These are phyloP conservation scores for Mucor racemosus DNA, from an alignment of 371 early-diverging fungal genomes.

Conservation along the genomic window DNA sequence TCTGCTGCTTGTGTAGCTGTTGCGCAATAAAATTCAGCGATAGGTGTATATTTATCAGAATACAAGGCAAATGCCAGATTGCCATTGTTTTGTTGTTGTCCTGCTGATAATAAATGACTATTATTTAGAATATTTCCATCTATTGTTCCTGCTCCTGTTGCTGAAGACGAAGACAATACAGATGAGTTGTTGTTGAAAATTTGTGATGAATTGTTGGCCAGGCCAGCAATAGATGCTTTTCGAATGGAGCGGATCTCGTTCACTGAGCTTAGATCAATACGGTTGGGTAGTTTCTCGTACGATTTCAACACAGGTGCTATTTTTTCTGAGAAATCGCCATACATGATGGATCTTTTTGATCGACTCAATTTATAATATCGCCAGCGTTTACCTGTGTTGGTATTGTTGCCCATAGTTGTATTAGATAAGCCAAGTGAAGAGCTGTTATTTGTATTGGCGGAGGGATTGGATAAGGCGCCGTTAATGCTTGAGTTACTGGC, in stretches of 20 bases:
- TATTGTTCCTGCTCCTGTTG: too few species aligned
- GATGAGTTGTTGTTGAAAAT: not conserved
- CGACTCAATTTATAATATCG: conserved; percentile 70
- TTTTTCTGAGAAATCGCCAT: conserved; percentile 70
- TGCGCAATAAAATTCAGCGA: conserved; percentile 68
- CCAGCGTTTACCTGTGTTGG: conserved; percentile 42
- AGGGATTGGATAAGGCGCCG: conserved; percentile 1
- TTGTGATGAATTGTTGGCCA: conserved; percentile 6
- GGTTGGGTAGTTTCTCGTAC: conserved; percentile 42
- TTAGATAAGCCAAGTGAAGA: conserved; percentile 12
- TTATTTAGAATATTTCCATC: not conserved
- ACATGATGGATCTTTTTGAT: conserved; percentile 65
- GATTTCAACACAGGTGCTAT: conserved; percentile 32
- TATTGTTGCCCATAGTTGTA: not conserved
- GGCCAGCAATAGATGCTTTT: conserved; percentile 14
- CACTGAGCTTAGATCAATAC: conserved; percentile 61
- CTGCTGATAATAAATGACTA: not conserved
- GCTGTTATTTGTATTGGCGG: not conserved
- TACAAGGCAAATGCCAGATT: conserved; percentile 54
- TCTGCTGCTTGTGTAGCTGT: conserved; percentile 62
- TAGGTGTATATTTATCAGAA: conserved; percentile 37
- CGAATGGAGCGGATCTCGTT: conserved; percentile 59
- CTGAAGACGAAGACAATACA: not conserved
- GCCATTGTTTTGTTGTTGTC: not conserved
- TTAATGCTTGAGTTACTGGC: conserved; percentile 5